A percentile compares a stretch with the other conserved stretches of the same genome.
phyloP scores from a whole-genome alignment of 2,329 filamentous ascomycete genomes.

The Conoideocrella luteorostrata region DNA sequence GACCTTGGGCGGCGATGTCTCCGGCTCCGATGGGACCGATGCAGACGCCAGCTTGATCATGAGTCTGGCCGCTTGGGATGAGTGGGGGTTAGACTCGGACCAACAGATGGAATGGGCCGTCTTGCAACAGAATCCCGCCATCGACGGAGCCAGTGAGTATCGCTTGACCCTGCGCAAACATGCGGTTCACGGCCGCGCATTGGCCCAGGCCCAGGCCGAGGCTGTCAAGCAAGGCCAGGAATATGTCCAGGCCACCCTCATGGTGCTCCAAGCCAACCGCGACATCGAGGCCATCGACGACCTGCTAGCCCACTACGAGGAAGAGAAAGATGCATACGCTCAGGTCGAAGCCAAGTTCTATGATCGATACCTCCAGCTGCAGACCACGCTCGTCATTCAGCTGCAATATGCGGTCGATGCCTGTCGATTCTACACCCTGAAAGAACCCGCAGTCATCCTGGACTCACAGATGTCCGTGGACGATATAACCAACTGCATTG shows the following conservation, averaged over 20 bases:
- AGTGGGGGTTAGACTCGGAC: not conserved
- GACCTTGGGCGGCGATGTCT: too few species aligned
- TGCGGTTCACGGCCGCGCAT: not conserved
- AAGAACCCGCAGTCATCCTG: not conserved
- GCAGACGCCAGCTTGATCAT: not conserved
- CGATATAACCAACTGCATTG: too few species aligned
- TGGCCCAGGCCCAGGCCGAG: conserved; percentile 1
- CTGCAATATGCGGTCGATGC: not conserved
- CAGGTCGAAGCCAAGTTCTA: not conserved
- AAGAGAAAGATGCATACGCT: not conserved
- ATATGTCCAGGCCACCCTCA: not conserved
- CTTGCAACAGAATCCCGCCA: not conserved
- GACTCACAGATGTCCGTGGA: not conserved
- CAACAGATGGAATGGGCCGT: conserved; percentile 1
- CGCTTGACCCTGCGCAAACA: not conserved
- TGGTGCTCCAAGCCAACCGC: not conserved
- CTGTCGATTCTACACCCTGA: not conserved
- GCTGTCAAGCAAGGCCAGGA: not conserved
- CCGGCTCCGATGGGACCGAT: not conserved
- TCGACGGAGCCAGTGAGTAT: not conserved
- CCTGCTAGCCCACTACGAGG: not conserved
- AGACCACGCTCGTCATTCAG: not conserved
- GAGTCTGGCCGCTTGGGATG: not conserved
- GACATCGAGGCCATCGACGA: not conserved
- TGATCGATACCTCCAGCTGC: not conserved